Evolutionary conservation across 257 asterid species (phyloP).

Genomic region (Apocynum venetum): DNA sequence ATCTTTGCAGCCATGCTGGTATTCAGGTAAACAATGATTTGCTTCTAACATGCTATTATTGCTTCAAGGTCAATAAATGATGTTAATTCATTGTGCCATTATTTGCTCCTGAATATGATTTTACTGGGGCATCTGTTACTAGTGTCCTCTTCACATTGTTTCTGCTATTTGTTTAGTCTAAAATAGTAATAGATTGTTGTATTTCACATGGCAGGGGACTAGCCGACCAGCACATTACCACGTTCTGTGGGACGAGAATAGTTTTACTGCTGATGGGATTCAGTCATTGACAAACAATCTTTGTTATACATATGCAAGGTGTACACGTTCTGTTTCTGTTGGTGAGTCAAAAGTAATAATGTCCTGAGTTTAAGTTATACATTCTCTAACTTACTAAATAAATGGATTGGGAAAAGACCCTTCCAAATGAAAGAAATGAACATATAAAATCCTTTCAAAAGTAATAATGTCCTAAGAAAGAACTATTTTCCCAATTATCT

Average conservation of each 20-base stretch:
- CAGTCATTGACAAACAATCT: slow-evolving; percentile 93
- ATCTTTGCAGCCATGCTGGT: slow-evolving; percentile 97
- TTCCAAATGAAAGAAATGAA: neutral
- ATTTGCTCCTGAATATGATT: neutral
- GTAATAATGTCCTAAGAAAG: too few species aligned
- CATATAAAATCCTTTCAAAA: too few species aligned
- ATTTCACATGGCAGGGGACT: slow-evolving; percentile 58
- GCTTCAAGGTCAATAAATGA: too few species aligned
- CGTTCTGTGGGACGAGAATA: slow-evolving; percentile 97
- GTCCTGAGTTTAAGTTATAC: neutral
- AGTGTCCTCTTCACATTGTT: neutral
- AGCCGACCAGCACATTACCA: slow-evolving; percentile 99
- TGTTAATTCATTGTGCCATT: neutral
- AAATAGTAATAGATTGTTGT: neutral
- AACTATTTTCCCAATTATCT: too few species aligned
- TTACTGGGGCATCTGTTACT: neutral
- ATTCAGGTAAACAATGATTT: slow-evolving; percentile 59
- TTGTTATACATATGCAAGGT: slow-evolving; percentile 92
- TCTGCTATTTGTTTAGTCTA: neutral
- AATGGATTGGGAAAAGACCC: neutral
- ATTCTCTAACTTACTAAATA: neutral
- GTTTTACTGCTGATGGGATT: slow-evolving; percentile 92
- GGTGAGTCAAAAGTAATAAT: slow-evolving; percentile 43
- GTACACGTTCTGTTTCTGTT: slow-evolving; percentile 95
- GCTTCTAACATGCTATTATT: too few species aligned